phyloP scores from a whole-genome alignment of 1,284 basidiomycete species.

The Cystobasidiaceae sp. region DNA sequence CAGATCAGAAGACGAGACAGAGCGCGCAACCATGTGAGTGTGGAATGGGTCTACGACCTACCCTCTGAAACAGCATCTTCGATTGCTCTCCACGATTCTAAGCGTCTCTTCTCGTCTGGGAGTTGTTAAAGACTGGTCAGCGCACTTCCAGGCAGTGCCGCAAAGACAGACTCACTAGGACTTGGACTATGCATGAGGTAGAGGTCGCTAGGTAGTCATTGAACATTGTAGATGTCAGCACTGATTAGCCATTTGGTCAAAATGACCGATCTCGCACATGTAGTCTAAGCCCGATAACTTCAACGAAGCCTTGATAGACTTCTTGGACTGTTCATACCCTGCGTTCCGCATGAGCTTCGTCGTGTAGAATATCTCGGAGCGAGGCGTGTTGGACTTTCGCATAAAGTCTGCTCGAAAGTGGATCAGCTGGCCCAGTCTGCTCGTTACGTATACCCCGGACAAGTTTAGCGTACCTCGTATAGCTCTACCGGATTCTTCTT shows the following conservation, averaged over 20 bases:
- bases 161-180: conserved; percentile 13
- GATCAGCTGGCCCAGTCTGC: neutral
- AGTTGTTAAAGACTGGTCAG: neutral
- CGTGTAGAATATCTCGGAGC: conserved; percentile 56
- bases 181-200: conserved; percentile 54
- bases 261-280: neutral
- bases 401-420: conserved; percentile 46
- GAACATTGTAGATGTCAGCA: neutral
- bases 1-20: neutral
- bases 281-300: conserved; percentile 20
- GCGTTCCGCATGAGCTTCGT: conserved; percentile 29
- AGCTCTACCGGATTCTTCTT: conserved; percentile 31
- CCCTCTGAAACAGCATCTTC: conserved; percentile 52
- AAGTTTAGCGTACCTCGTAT: conserved; percentile 27
- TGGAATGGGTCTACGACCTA: neutral
- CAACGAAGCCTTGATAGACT: conserved; percentile 15
- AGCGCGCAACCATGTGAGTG: neutral
- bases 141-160: neutral
- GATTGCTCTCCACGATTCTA: conserved; percentile 59
- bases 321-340: conserved; percentile 33
- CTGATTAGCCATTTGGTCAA: neutral
- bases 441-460: too few relatives aligned
- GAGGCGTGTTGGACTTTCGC: conserved; percentile 59
- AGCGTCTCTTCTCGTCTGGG: conserved; percentile 46
- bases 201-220: conserved; percentile 58